Conservation (phyloP, 2,329 filamentous ascomycete species). For the Ophiostoma triangulosporum region DNA sequence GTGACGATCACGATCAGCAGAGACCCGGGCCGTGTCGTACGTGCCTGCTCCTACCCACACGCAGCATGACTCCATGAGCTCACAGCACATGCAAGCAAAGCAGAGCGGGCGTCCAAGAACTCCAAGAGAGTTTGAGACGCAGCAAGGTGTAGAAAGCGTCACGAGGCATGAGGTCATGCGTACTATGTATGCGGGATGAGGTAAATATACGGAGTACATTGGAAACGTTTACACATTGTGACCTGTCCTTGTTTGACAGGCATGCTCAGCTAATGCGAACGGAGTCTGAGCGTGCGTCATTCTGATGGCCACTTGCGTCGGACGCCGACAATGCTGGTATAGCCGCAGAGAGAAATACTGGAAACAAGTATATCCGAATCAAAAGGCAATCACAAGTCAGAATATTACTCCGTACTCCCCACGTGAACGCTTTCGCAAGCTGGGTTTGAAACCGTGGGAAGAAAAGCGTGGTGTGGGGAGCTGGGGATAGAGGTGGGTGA, state of each 20-base stretch:
- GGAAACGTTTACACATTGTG: too few relatives aligned
- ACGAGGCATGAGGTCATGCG: not conserved
- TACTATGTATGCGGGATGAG: not conserved
- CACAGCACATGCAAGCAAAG: not conserved
- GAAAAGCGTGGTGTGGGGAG: not conserved
- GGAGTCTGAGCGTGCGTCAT: not conserved
- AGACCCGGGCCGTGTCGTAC: not conserved
- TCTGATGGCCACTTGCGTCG: not conserved
- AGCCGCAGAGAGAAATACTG: not conserved
- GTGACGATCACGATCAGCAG: not conserved
- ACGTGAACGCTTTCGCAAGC: not conserved
- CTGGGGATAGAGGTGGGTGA: not conserved
- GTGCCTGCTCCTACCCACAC: too few relatives aligned
- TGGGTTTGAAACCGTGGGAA: not conserved
- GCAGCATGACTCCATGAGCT: too few relatives aligned
- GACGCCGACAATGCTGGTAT: not conserved
- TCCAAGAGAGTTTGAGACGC: not conserved
- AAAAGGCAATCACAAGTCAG: not conserved
- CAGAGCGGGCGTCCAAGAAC: not conserved
- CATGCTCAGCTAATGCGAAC: not conserved
- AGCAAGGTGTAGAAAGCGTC: not conserved
- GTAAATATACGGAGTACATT: too few relatives aligned
- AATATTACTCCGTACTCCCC: not conserved
- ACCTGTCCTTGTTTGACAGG: too few relatives aligned
- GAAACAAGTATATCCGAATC: not conserved